These are phyloP conservation scores for Quercus robur DNA, from an alignment of 306 rosid species.

Conservation along the genomic window DNA sequence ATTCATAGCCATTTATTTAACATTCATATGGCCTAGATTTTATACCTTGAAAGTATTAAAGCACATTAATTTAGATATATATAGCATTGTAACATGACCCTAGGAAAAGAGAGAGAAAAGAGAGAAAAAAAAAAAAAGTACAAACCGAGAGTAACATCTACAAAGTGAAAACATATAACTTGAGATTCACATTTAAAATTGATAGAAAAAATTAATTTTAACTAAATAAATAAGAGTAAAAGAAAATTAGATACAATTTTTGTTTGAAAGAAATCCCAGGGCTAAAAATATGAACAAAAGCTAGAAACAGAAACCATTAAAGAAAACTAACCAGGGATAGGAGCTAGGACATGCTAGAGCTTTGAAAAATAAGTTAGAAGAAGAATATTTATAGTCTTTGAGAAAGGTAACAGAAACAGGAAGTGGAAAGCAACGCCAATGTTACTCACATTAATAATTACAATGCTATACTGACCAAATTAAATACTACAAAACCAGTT, in stretches of 20 bases:
- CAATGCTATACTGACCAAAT: background rate
- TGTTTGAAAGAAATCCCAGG: too few species aligned
- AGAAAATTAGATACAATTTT: too few species aligned
- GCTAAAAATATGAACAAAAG: background rate
- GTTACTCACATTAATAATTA: background rate
- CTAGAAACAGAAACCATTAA: too few species aligned
- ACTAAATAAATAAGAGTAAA: too few species aligned
- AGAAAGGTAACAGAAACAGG: background rate
- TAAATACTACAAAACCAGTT: slow-evolving; percentile 5
- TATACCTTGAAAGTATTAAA: background rate
- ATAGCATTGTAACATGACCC: background rate
- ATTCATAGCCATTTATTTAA: too few species aligned
- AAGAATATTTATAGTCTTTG: background rate
- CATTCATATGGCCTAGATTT: too few species aligned
- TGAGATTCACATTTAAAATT: background rate
- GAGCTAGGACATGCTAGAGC: too few species aligned
- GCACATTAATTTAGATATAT: background rate
- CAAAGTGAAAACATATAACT: too few species aligned
- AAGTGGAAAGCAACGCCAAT: background rate
- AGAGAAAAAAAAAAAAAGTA: too few species aligned
- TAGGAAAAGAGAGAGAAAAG: background rate
- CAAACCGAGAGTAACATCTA: too few species aligned
- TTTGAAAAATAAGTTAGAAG: background rate
- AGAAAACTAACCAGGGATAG: too few species aligned
- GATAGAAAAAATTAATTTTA: background rate